Conservation (phyloP, 176 grass and related monocot genomes). For the Pontederia crassipes region DNA sequence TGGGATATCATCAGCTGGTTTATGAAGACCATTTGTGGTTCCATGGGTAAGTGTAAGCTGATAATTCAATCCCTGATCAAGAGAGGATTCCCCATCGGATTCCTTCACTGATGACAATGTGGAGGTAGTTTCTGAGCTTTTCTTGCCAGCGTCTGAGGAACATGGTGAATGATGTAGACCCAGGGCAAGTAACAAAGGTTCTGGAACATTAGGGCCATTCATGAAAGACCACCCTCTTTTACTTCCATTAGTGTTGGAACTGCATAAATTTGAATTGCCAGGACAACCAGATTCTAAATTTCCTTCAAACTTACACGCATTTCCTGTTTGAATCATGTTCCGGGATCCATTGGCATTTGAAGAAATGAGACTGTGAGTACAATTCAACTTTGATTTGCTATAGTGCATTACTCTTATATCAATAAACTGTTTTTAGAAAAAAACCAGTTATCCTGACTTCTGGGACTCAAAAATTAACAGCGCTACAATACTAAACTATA, state of each 20-base stretch:
- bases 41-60: conserved; percentile 40
- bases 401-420: conserved; percentile 45
- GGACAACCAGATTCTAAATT: conserved; percentile 22
- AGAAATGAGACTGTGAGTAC: conserved; percentile 23
- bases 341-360: conserved; percentile 15
- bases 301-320: conserved; percentile 16
- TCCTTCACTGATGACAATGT: conserved; percentile 50
- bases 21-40: conserved; percentile 24
- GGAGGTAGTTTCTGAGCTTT: conserved; percentile 48
- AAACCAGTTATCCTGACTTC: conserved; percentile 49
- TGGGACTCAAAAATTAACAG: conserved; percentile 34
- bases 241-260: conserved; percentile 15
- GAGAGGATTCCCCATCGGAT: conserved; percentile 51
- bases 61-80: conserved; percentile 49
- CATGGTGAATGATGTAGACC: conserved; percentile 44
- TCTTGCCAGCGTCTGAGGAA: conserved; percentile 65
- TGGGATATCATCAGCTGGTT: conserved; percentile 19
- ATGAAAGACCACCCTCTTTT: conserved; percentile 38
- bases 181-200: conserved; percentile 36
- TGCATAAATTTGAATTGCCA: conserved; percentile 23
- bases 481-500: conserved; percentile 12
- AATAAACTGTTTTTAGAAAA: conserved; percentile 39
- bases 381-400: conserved; percentile 24
- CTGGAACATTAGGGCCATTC: conserved; percentile 20
- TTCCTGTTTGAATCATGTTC: conserved; percentile 23